phyloP scores from a whole-genome alignment of 352 stramenopile species.

The Globisporangium cederbergense region DNA sequence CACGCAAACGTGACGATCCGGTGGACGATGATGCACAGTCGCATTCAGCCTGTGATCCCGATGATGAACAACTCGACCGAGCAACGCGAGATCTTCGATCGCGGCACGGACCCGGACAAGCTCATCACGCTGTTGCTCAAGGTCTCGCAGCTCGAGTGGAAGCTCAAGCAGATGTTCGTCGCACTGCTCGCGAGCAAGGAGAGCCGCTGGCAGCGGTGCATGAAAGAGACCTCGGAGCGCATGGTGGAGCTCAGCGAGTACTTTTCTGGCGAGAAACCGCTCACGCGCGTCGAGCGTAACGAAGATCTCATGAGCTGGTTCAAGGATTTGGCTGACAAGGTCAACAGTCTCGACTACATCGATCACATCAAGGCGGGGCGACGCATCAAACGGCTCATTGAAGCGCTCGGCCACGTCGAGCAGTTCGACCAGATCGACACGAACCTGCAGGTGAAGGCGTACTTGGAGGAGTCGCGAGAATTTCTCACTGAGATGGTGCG shows the following conservation, averaged over 20 bases:
- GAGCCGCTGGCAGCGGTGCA: slow-evolving; percentile 88
- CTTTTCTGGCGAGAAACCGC: slow-evolving; percentile 91
- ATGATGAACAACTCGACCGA: slow-evolving; percentile 87
- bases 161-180: slow-evolving; percentile 93
- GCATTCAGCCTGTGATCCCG: slow-evolving; percentile 77
- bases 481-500: slow-evolving; percentile 94
- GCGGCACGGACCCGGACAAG: slow-evolving; percentile 77
- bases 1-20: slow-evolving; percentile 91
- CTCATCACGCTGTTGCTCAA: slow-evolving; percentile 92
- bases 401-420: slow-evolving; percentile 93
- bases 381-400: slow-evolving; percentile 93
- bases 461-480: slow-evolving; percentile 89
- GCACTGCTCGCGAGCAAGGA: slow-evolving; percentile 89
- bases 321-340: slow-evolving; percentile 87
- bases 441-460: slow-evolving; percentile 94
- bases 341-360: slow-evolving; percentile 87
- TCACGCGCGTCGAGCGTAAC: slow-evolving; percentile 91
- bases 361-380: slow-evolving; percentile 92
- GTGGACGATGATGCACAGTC: slow-evolving; percentile 94
- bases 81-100: slow-evolving; percentile 81
- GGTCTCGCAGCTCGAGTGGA: slow-evolving; percentile 92
- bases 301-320: slow-evolving; percentile 94
- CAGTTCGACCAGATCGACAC: slow-evolving; percentile 96
- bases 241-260: slow-evolving; percentile 93
- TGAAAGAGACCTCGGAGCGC: slow-evolving; percentile 85